Evolutionary conservation across 495 filamentous ascomycete genomes (phyloP), one percentile per base, ranked within the genome.

Genomic region (Xylaria intraflava): DNA sequence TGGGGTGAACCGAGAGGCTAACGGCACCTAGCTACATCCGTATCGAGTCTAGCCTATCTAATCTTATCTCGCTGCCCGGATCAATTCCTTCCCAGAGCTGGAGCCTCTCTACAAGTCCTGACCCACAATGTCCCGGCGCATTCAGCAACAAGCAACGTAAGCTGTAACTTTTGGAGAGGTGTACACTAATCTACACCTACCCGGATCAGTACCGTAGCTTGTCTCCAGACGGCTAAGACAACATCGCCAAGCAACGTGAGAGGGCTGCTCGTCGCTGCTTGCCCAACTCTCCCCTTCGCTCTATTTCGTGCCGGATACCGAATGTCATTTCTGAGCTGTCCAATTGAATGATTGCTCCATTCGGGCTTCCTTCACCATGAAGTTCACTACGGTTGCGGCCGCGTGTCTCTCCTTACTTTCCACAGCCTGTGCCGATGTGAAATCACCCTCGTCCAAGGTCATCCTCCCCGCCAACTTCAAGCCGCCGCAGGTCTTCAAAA

Each of bases 401-500:
- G 72, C 70, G 56, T 67, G 73, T 57, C 66, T 79, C 40, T 78
- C 76, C 52, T 65, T 78, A 39, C 48, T 76, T 51, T 65, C 72
- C 30, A 55, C 72, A 48, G 73, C 62, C 44, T 58, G 63, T 27
- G 64, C 64, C 53, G 63, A 72, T 62, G 54, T 65, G 20, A 72
- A 56, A 42, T 67, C 67, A 48, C 59, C 67, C 41, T 69, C 60
- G 41, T 75, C 72, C 51, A 67, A 65, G 56, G 51, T 66, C 50
- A 65, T 66, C 48, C 80, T 90, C 16, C 80, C 86, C 24, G 66
- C 75, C 62, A 81, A 78, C 44, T 96, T 96, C 77, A 90, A 81
- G 70, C 91, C 92, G 33, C 83, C 90, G 12, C 87, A 87, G 65
- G 86, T 88, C 40, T 98, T 94, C 72, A 88, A 89, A 69, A 95